Evolutionary conservation across 2,329 filamentous ascomycete genomes (phyloP), one percentile per base, ranked within the genome.

Genomic region (Colletotrichum tropicale): DNA sequence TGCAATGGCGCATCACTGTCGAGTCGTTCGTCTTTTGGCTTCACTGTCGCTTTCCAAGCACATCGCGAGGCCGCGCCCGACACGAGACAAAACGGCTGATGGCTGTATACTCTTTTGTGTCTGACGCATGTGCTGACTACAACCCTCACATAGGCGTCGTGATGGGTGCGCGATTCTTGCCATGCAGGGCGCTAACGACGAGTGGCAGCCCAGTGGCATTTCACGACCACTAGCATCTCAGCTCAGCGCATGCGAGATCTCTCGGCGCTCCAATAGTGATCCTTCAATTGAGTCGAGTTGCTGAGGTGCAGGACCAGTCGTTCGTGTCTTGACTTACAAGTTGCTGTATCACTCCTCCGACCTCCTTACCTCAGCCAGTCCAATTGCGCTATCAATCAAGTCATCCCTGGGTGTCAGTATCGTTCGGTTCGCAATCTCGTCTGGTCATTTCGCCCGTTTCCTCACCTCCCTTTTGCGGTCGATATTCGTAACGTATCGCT

Each of bases 331-430:
- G 70, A 58, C 64, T 26, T 26, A 9, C 16, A 26, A 24, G 34
- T 48, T 67, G 26, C 52, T 67, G n/a, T 65, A 61, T 72, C 21
- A 64, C 67, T 26, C 26, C 36, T 61, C 26, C 52, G 8, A 52
- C 70, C 73, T 73, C 73, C 70, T 73, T 73, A 30, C 73, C 70
- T 75, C 70, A 30, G n/a, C 30, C 16, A 58, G 60, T 26, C 32
- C 64, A 15, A 43, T 34, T 56, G 58, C 16, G 58, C 55, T 32
- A 32, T 69, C 66, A 43, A 5, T 43, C 60, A 28, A 55, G 3
- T 43, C 61, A 64, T 71, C 60, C 68, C 68, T 56, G 6, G 38
- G 26, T 55, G 38, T 72, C 28, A 43, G 43, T 56, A 52, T 64
- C 21, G 66, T 38, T 36, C n/a, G 26, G 55, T 43, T 68, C 34